Conservation (phyloP, 2,329 filamentous ascomycete species). For the Fusarium irregulare region DNA sequence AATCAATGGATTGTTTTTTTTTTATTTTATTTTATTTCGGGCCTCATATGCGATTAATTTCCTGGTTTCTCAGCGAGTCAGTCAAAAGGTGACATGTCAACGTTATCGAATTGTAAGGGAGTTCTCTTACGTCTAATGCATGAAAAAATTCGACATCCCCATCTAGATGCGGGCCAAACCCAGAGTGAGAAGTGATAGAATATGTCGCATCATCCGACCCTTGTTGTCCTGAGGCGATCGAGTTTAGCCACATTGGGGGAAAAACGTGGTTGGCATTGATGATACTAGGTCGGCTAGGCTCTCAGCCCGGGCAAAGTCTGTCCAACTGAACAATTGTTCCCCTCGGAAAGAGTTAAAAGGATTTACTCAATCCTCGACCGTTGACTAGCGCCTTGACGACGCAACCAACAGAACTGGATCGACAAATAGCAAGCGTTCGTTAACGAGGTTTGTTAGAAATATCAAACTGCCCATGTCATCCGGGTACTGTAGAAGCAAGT, state of each 20-base stretch:
- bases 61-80: background rate
- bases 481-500: background rate
- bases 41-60: background rate
- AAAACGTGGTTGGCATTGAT: constrained; percentile 1
- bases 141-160: constrained; percentile 5
- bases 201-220: background rate
- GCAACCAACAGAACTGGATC: background rate
- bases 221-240: background rate
- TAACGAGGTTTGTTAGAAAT: constrained; percentile 16
- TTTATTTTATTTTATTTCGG: background rate
- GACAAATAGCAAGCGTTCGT: constrained; percentile 12
- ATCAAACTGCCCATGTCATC: constrained; percentile 15
- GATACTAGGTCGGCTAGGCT: background rate
- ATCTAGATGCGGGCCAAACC: constrained; percentile 1
- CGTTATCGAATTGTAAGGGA: constrained; percentile 1
- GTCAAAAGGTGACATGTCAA: constrained; percentile 8
- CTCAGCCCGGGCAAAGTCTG: background rate
- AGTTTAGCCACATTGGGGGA: background rate
- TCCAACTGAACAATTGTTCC: background rate
- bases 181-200: constrained; percentile 5
- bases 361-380: background rate
- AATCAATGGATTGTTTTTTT: background rate
- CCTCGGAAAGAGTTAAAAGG: background rate
- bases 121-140: constrained; percentile 19
- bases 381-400: constrained; percentile 6